Percentiles rank a stretch among this genome's conserved stretches.
These are phyloP conservation scores for Tubosaeta sp. DNA, from an alignment of 768 basidiomycete genomes.

Conservation along the genomic window DNA sequence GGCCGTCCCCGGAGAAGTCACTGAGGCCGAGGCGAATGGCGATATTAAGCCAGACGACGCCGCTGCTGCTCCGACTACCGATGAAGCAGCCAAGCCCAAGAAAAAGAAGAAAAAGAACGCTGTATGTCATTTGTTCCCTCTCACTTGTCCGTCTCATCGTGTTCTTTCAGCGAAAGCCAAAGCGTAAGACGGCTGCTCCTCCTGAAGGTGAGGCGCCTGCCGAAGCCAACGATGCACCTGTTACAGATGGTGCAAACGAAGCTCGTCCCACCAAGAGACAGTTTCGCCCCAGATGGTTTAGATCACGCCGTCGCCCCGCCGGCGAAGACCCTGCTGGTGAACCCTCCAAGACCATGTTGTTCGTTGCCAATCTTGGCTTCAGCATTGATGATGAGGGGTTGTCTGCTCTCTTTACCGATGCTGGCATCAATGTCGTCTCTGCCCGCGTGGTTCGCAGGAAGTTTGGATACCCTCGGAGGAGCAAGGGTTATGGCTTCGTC, in stretches of 20 bases:
- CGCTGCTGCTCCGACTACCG: conserved; percentile 42
- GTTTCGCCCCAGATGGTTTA: conserved; percentile 54
- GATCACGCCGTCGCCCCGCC: conserved; percentile 55
- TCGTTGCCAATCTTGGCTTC: conserved; percentile 98
- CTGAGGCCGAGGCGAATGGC: conserved; percentile 85
- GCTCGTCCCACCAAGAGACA: conserved; percentile 36
- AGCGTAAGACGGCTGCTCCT: conserved; percentile 34
- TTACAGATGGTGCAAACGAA: conserved; percentile 37
- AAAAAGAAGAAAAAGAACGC: conserved; percentile 75
- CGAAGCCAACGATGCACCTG: conserved; percentile 30
- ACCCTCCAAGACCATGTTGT: conserved; percentile 84
- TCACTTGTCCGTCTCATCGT: conserved; percentile 8
- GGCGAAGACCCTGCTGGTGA: conserved; percentile 86
- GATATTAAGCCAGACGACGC: conserved; percentile 59
- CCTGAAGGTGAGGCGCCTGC: conserved; percentile 26
- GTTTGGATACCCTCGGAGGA: conserved; percentile 79
- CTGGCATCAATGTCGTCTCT: conserved; percentile 73
- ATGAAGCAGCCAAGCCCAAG: conserved; percentile 61
- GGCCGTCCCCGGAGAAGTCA: conserved; percentile 84
- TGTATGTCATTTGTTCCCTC: conserved; percentile 33
- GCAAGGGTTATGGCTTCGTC: conserved; percentile 98
- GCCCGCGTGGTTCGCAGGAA: conserved; percentile 87
- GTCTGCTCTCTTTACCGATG: conserved; percentile 77
- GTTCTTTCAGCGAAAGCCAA: conserved; percentile 51
- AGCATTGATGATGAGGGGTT: conserved; percentile 83